Conservation (phyloP, 1,139 yeast species). For the Torulaspora pretoriensis region DNA sequence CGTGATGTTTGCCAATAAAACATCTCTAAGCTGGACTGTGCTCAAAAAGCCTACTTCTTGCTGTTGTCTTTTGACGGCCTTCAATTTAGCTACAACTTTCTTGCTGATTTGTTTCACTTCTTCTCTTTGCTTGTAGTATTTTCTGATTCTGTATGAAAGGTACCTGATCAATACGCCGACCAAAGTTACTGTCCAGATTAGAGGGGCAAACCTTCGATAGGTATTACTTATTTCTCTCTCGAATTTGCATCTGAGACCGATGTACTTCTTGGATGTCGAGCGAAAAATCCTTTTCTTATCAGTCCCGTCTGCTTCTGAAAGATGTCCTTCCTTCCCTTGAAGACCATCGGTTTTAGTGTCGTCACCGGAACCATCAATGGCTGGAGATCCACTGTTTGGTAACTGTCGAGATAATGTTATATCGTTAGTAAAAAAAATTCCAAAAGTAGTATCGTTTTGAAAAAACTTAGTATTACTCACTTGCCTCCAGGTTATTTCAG, state of each 20-base stretch:
- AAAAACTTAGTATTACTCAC: conserved; percentile 39
- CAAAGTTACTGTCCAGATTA: conserved; percentile 36
- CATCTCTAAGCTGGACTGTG: conserved; percentile 73
- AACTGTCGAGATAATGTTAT: conserved; percentile 24
- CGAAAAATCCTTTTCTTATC: conserved; percentile 52
- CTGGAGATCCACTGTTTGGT: conserved; percentile 30
- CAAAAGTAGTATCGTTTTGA: conserved; percentile 1
- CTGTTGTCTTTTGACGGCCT: conserved; percentile 36
- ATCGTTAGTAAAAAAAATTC: conserved; percentile 29
- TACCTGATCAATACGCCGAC: conserved; percentile 28
- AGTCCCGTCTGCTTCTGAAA: conserved; percentile 33
- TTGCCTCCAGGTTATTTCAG: conserved; percentile 84
- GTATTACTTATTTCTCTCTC: conserved; percentile 53
- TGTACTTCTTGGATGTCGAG: conserved; percentile 66
- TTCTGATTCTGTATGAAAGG: conserved; percentile 39
- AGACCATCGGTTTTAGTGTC: conserved; percentile 36
- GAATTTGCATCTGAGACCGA: conserved; percentile 57
- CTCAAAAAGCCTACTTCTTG: conserved; percentile 48
- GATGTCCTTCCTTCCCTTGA: conserved; percentile 38
- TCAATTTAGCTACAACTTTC: conserved; percentile 45
- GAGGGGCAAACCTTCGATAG: conserved; percentile 42
- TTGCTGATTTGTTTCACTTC: conserved; percentile 35
- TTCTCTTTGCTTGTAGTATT: conserved; percentile 41
- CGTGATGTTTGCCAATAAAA: conserved; percentile 45
- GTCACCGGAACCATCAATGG: conserved; percentile 33